phyloP scores from a whole-genome alignment of 257 asterid genomes.

The Solanum peruvianum region DNA sequence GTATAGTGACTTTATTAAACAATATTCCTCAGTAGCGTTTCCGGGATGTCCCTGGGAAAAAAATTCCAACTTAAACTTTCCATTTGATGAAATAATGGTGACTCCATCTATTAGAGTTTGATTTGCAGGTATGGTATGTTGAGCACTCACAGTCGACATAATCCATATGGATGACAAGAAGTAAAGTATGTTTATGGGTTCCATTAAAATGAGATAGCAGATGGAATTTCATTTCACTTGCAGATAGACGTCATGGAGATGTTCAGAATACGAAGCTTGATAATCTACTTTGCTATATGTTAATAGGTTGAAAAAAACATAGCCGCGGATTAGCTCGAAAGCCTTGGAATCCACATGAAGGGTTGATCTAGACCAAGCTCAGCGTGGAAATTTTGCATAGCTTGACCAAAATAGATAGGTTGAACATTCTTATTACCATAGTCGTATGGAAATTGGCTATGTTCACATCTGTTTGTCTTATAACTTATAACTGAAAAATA shows the following conservation, averaged over 20 bases:
- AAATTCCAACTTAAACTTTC: constrained; percentile 18
- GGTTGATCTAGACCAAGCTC: too few relatives aligned
- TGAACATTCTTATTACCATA: background rate
- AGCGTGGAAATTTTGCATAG: too few relatives aligned
- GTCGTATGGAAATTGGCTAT: background rate
- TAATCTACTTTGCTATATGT: background rate
- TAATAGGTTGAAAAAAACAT: too few relatives aligned
- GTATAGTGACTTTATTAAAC: background rate
- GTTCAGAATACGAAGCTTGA: background rate
- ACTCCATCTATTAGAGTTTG: constrained; percentile 11
- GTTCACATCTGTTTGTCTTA: background rate
- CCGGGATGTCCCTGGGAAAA: background rate
- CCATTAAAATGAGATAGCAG: background rate
- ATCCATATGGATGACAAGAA: background rate
- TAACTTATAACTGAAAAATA: too few relatives aligned
- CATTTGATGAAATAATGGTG: constrained; percentile 16
- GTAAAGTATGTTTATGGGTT: background rate
- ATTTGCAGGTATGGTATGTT: background rate
- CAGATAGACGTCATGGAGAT: background rate
- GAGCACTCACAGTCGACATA: background rate
- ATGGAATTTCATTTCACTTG: background rate
- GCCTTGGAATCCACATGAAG: too few relatives aligned
- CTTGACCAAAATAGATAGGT: background rate
- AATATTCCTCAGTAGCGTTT: background rate
- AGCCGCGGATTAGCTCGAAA: too few relatives aligned